A percentile compares a stretch with the other conserved stretches of the same genome.
phyloP scores from a whole-genome alignment of 2,329 filamentous ascomycete genomes.

The Apiospora pterosperma region DNA sequence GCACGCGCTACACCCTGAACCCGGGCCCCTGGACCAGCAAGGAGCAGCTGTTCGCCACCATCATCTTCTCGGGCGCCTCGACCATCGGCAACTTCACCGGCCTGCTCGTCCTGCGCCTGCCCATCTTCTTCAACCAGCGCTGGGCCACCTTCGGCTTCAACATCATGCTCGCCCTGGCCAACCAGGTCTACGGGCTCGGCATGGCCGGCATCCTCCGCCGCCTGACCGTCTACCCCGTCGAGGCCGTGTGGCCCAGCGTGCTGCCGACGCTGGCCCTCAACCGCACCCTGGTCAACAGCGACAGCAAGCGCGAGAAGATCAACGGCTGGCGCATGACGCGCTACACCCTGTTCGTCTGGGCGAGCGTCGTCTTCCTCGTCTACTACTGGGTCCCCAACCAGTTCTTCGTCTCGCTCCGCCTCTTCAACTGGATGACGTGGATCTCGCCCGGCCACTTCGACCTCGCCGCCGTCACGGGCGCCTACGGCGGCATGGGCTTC shows the following conservation, averaged over 20 bases:
- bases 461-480: constrained; percentile 40
- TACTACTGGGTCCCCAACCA: constrained; percentile 54
- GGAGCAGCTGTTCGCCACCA: constrained; percentile 56
- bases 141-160: constrained; percentile 49
- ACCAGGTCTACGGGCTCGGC: constrained; percentile 41
- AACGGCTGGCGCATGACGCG: constrained; percentile 33
- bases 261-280: constrained; percentile 46
- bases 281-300: constrained; percentile 36
- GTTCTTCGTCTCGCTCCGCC: constrained; percentile 44
- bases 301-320: constrained; percentile 34
- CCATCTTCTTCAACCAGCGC: constrained; percentile 46
- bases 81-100: constrained; percentile 45
- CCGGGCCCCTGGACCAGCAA: constrained; percentile 48
- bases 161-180: constrained; percentile 38
- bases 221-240: constrained; percentile 50
- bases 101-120: constrained; percentile 47
- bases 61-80: constrained; percentile 58
- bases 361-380: constrained; percentile 37
- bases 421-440: constrained; percentile 46
- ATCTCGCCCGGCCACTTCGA: constrained; percentile 42
- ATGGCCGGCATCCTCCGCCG: constrained; percentile 44
- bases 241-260: constrained; percentile 49
- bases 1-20: constrained; percentile 29
- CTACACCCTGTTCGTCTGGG: constrained; percentile 43
- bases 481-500: constrained; percentile 39